Percentiles rank a stretch among this genome's conserved stretches.
Evolutionary conservation across 2,329 filamentous ascomycete genomes (phyloP).

Genomic region (Neofusicoccum sp.): DNA sequence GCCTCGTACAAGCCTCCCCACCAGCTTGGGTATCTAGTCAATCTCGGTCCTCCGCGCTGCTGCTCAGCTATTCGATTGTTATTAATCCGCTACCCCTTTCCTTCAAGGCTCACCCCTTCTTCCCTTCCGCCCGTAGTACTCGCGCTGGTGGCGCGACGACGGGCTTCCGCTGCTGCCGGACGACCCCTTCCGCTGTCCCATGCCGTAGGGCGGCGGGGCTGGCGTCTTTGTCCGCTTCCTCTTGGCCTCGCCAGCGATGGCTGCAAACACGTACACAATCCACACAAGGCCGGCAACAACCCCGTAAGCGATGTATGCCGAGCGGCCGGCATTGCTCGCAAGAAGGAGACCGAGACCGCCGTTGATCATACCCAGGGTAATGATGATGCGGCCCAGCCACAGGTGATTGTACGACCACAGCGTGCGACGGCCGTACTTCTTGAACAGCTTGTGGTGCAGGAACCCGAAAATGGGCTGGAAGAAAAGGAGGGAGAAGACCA

Average conservation of each 20-base stretch:
- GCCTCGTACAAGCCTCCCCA: neutral
- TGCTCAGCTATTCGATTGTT: neutral
- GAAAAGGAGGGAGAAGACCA: constrained; percentile 48
- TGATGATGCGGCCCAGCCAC: constrained; percentile 52
- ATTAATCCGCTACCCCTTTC: neutral
- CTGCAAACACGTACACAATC: constrained; percentile 31
- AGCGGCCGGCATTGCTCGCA: constrained; percentile 30
- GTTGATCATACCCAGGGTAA: constrained; percentile 54
- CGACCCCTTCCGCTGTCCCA: neutral
- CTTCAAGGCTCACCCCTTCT: neutral
- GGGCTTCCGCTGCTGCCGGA: constrained; percentile 4
- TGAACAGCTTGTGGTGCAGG: constrained; percentile 51
- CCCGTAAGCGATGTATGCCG: constrained; percentile 29
- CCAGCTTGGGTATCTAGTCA: constrained; percentile 1
- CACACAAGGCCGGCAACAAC: constrained; percentile 35
- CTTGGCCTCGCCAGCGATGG: constrained; percentile 29
- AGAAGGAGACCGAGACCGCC: constrained; percentile 52
- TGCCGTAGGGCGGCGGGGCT: neutral
- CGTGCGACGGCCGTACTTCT: constrained; percentile 42
- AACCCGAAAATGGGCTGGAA: constrained; percentile 53
- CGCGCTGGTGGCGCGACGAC: neutral
- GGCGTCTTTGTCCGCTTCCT: constrained; percentile 14
- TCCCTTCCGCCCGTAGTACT: constrained; percentile 10
- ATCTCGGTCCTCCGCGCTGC: neutral
- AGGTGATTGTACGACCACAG: constrained; percentile 49